Conservation (phyloP, 1,139 yeast species). For the Hemisphaericaspora xylofermentans region DNA sequence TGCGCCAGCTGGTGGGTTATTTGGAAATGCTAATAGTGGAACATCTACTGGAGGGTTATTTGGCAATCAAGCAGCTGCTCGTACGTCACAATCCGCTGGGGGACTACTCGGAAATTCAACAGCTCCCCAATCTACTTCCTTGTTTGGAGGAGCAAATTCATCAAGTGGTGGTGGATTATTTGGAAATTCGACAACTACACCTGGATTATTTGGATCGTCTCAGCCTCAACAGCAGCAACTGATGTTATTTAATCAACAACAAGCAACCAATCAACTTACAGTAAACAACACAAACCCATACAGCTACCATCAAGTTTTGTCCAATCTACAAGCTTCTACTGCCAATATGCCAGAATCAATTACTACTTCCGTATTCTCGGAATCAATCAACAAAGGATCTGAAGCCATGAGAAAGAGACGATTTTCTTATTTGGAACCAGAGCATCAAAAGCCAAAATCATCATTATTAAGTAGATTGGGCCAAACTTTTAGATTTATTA, state of each 20-base stretch:
- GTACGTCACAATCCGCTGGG: constrained; percentile 8
- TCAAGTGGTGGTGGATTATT: constrained; percentile 20
- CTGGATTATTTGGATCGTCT: constrained; percentile 11
- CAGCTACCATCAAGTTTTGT: constrained; percentile 24
- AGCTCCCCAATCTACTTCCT: constrained; percentile 1
- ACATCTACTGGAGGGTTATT: constrained; percentile 25
- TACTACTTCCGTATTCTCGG: constrained; percentile 31
- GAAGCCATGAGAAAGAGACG: constrained; percentile 18
- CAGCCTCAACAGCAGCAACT: constrained; percentile 4
- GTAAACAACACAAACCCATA: constrained; percentile 24
- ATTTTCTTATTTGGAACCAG: constrained; percentile 18
- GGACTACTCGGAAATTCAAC: constrained; percentile 18
- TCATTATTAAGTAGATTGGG: constrained; percentile 39
- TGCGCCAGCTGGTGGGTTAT: constrained; percentile 14
- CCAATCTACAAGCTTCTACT: constrained; percentile 12
- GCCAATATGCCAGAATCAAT: constrained; percentile 32
- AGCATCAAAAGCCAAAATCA: constrained; percentile 14
- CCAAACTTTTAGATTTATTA: constrained; percentile 36
- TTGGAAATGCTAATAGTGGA: constrained; percentile 15
- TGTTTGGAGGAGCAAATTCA: constrained; percentile 4
- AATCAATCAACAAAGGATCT: constrained; percentile 13
- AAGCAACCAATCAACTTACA: constrained; percentile 3
- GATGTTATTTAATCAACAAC: constrained; percentile 3
- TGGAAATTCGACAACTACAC: constrained; percentile 14
- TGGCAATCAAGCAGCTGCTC: constrained; percentile 18